Evolutionary conservation across 768 basidiomycete species (phyloP), one percentile per base, ranked within the genome.

Genomic region (Mycena kentingensis): DNA sequence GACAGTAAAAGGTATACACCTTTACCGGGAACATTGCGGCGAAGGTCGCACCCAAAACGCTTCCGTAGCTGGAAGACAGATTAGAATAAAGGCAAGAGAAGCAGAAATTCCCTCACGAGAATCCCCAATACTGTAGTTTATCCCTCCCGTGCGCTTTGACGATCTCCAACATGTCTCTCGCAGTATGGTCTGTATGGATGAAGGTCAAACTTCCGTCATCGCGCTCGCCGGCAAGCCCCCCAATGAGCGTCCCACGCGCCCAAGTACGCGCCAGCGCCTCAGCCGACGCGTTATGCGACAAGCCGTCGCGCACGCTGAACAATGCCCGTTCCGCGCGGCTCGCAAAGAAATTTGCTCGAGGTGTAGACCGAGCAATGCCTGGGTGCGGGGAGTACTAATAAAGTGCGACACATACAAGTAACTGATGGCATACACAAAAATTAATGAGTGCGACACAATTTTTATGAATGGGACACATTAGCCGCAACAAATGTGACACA

Each of bases 331-430:
- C 55, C 2, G 32, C 52, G 2, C 22, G 21, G 29, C 34, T 52
- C 34, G 39, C 22, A 21, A 55, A 55, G 41, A 60, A 53, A 15
- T 27, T 37, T 1, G 56, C 27, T 3, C 22, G 12, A 7, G 51
- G 60, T 4, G 50, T 62, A 6, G 61, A 56, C 11, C 28, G 34
- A 8, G 28, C 27, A 18, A 57, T 32, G 31, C 58, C 61, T 57
- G 32, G 19, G n/a, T n/a, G n/a, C n/a, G n/a, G n/a, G n/a, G n/a
- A n/a, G n/a, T n/a, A n/a, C n/a, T n/a, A n/a, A n/a, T n/a, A n/a
- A n/a, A n/a, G n/a, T n/a, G n/a, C n/a, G n/a, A n/a, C n/a, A n/a
- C n/a, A n/a, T n/a, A n/a, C n/a, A n/a, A n/a, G n/a, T n/a, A n/a
- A n/a, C n/a, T n/a, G n/a, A n/a, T n/a, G n/a, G n/a, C n/a, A n/a